Evolutionary conservation across 2,329 filamentous ascomycete species (phyloP).

Genomic region (Stromatinia cepivora): DNA sequence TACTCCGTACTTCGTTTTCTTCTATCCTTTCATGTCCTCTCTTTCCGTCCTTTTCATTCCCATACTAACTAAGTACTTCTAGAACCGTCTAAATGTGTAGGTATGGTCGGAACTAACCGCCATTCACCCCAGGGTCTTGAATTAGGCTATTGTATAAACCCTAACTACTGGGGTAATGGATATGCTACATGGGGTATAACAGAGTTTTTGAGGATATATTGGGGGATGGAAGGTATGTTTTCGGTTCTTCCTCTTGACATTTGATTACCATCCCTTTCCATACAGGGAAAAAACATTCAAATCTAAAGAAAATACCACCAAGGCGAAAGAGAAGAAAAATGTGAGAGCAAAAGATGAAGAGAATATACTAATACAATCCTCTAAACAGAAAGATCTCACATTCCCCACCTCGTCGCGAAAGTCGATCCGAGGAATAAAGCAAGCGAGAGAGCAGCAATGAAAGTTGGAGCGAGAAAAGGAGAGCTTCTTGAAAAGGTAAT

Average conservation of each 20-base stretch:
- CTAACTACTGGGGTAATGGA: slow-evolving; percentile 33
- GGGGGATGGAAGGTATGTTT: slow-evolving; percentile 27
- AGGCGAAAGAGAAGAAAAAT: too few relatives aligned
- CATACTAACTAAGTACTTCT: background rate
- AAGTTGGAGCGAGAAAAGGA: slow-evolving; percentile 28
- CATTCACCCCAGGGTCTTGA: background rate
- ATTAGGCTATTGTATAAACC: slow-evolving; percentile 28
- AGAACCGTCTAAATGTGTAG: background rate
- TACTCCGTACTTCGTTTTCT: background rate
- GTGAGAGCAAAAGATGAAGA: too few relatives aligned
- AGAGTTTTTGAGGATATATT: slow-evolving; percentile 31
- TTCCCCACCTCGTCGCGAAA: slow-evolving; percentile 31
- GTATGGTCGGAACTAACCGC: background rate
- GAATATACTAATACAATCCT: background rate
- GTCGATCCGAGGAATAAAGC: slow-evolving; percentile 28
- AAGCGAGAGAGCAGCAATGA: slow-evolving; percentile 28
- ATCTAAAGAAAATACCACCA: background rate
- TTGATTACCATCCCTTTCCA: background rate
- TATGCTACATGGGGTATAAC: slow-evolving; percentile 31
- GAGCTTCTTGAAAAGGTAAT: slow-evolving; percentile 22
- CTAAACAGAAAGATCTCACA: slow-evolving; percentile 28
- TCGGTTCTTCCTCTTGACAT: background rate
- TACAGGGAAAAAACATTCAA: background rate
- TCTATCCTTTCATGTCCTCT: too few relatives aligned
- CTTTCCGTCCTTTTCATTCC: too few relatives aligned